A percentile compares a stretch with the other conserved stretches of the same genome.
These are phyloP conservation scores for Penicillium bialowiezense DNA, from an alignment of 495 filamentous ascomycete genomes.

Conservation along the genomic window DNA sequence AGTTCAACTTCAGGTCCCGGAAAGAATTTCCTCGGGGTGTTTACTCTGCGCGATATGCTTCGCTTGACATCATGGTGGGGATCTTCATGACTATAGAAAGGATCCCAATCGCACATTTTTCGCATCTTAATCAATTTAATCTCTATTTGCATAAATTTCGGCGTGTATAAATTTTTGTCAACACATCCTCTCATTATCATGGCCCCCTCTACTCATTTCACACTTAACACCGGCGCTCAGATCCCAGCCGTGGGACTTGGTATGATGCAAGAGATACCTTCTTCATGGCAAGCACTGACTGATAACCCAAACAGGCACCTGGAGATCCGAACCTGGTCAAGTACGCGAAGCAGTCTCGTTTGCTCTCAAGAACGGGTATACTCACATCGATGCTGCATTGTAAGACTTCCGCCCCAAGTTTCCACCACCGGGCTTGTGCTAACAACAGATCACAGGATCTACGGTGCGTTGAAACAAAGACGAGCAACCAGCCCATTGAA, in stretches of 20 bases:
- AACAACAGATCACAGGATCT: conserved; percentile 35
- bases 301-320: conserved; percentile 25
- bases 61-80: no score
- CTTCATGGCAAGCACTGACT: conserved; percentile 45
- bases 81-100: no score
- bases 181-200: no score
- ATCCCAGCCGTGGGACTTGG: conserved; percentile 72
- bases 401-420: conserved; percentile 37
- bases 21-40: no score
- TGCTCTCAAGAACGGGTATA: conserved; percentile 65
- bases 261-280: conserved; percentile 29
- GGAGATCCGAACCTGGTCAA: conserved; percentile 21
- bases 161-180: no score
- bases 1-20: no score
- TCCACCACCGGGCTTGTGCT: conserved; percentile 13
- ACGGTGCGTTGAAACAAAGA: conserved; percentile 26
- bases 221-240: conserved; percentile 62
- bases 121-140: no score
- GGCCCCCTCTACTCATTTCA: conserved; percentile 47
- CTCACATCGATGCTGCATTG: conserved; percentile 72
- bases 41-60: no score
- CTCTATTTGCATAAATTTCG: no score
- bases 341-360: conserved; percentile 53
- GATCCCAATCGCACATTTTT: no score
- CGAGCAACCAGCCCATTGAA: conserved; percentile 32